These are phyloP conservation scores for Phytophthora pistaciae DNA, from an alignment of 352 stramenopile species.

Conservation along the genomic window DNA sequence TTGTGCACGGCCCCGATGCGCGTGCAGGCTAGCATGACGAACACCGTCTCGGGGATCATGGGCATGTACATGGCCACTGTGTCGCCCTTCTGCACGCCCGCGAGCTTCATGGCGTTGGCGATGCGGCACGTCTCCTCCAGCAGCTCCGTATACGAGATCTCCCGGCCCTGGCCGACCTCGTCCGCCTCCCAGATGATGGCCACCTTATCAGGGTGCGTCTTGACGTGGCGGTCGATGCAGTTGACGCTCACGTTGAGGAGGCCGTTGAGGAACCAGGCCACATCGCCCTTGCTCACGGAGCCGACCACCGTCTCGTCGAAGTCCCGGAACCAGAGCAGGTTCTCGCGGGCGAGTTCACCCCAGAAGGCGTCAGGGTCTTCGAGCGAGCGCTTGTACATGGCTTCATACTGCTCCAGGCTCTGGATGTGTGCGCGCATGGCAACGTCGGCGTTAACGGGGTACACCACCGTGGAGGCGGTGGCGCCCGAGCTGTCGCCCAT, in stretches of 20 bases:
- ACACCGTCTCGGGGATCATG: conserved; percentile 81
- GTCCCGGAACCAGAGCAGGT: conserved; percentile 21
- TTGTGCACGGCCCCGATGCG: conserved; percentile 97
- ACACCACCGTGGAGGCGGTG: conserved; percentile 2
- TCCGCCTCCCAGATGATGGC: conserved; percentile 22
- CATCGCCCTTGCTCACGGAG: conserved; percentile 17
- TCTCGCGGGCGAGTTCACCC: conserved; percentile 13
- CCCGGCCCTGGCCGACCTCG: conserved; percentile 12
- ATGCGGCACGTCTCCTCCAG: conserved; percentile 17
- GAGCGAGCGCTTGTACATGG: conserved; percentile 19
- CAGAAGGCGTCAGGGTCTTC: conserved; percentile 17
- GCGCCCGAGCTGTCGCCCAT: conserved; percentile 13
- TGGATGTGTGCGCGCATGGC: conserved; percentile 15
- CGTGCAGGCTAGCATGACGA: conserved; percentile 97
- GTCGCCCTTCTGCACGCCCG: conserved; percentile 20
- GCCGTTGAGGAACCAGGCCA: conserved; percentile 24
- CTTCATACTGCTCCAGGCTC: conserved; percentile 19
- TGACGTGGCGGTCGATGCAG: conserved; percentile 26
- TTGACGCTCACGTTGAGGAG: conserved; percentile 28
- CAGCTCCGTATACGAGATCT: conserved; percentile 24
- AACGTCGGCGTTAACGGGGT: conserved; percentile 1
- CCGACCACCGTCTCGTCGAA: conserved; percentile 19
- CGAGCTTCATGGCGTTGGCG: conserved; percentile 25
- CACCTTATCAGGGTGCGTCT: conserved; percentile 15
- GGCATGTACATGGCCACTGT: conserved; percentile 27